Evolutionary conservation across 139 green algal genomes (phyloP).

Genomic region (Volvox reticuliferus): DNA sequence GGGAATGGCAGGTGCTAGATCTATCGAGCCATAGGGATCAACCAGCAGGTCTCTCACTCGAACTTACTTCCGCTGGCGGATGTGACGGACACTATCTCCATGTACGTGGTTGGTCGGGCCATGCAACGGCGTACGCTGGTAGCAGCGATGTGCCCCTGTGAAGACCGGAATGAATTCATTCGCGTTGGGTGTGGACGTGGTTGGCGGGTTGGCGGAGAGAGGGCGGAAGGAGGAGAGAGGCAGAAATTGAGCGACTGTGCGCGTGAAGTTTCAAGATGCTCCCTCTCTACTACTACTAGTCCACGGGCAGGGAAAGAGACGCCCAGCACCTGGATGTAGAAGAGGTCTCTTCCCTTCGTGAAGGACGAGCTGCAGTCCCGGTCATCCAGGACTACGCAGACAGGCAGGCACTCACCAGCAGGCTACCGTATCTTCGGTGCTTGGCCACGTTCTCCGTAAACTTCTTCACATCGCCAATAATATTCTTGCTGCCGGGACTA

Average conservation of each 20-base stretch:
- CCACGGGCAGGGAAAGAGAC: too few species aligned
- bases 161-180: background rate
- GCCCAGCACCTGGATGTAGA: too few species aligned
- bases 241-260: background rate
- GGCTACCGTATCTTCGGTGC: slow-evolving; percentile 33
- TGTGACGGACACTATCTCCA: slow-evolving; percentile 53
- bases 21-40: too few species aligned
- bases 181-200: background rate
- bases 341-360: too few species aligned
- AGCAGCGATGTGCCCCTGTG: slow-evolving; percentile 41
- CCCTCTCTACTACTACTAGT: too few species aligned
- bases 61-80: slow-evolving; percentile 42
- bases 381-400: background rate
- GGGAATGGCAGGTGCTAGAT: background rate
- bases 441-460: slow-evolving; percentile 12
- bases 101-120: slow-evolving; percentile 48
- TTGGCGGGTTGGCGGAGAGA: background rate
- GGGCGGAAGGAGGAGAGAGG: background rate
- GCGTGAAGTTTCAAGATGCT: too few species aligned
- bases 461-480: slow-evolving; percentile 8
- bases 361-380: too few species aligned
- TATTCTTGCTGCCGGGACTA: slow-evolving; percentile 31
- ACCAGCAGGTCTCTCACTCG: background rate
- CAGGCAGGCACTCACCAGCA: slow-evolving; percentile 27
- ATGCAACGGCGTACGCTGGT: slow-evolving; percentile 57